Evolutionary conservation across 2,329 filamentous ascomycete species (phyloP).

Genomic region (Apiospora malaysiana): DNA sequence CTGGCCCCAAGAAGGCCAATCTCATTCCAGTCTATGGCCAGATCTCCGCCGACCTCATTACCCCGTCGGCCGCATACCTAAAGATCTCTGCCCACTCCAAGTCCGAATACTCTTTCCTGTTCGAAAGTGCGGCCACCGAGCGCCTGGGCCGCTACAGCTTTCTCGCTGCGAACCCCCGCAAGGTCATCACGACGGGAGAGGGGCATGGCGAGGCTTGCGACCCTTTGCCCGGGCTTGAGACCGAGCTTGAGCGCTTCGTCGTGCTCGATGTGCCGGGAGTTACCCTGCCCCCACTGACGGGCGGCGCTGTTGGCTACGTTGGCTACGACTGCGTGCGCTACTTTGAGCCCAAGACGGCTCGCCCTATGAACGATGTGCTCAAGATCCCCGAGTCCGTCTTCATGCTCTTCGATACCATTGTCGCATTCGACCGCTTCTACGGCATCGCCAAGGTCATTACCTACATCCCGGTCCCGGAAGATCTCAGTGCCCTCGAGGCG

Average conservation of each 20-base stretch:
- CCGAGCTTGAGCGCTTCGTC: conserved; percentile 77
- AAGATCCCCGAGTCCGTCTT: conserved; percentile 92
- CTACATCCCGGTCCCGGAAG: conserved; percentile 75
- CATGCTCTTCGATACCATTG: conserved; percentile 94
- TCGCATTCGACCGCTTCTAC: conserved; percentile 94
- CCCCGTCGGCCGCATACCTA: conserved; percentile 92
- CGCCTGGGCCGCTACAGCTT: conserved; percentile 96
- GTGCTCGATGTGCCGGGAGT: conserved; percentile 85
- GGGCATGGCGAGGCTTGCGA: conserved; percentile 86
- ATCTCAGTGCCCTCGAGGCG: conserved; percentile 60
- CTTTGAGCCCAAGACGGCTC: conserved; percentile 95
- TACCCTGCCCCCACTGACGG: conserved; percentile 82
- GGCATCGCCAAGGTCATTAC: conserved; percentile 93
- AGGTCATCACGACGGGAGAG: conserved; percentile 85
- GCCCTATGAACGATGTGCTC: conserved; percentile 86
- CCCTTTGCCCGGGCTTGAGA: conserved; percentile 81
- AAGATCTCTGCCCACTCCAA: conserved; percentile 80
- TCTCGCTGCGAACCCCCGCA: conserved; percentile 79
- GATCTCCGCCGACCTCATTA: conserved; percentile 90
- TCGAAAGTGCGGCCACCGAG: conserved; percentile 94
- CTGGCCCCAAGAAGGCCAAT: conserved; percentile 59
- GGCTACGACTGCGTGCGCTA: conserved; percentile 98
- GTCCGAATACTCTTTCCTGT: conserved; percentile 87
- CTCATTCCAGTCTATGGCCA: conserved; percentile 83
- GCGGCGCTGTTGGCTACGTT: conserved; percentile 94